Percentiles rank a stretch among this genome's conserved stretches.
These are phyloP conservation scores for Backusella morwellensis DNA, from an alignment of 192 early-diverging fungal species.

Conservation along the genomic window DNA sequence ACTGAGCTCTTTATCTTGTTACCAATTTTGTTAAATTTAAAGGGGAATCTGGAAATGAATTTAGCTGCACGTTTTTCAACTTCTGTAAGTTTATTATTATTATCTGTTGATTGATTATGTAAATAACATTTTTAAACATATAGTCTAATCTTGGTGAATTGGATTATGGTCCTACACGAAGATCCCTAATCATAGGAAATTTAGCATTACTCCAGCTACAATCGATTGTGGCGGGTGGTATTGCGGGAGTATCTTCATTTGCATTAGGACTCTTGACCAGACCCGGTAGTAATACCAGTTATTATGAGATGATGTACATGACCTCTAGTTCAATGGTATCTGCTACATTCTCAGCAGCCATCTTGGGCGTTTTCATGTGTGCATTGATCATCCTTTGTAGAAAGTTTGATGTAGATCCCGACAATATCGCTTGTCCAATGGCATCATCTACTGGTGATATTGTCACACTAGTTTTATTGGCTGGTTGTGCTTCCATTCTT, in stretches of 20 bases:
- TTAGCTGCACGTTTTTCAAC: conserved; percentile 81
- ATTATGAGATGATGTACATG: conserved; percentile 46
- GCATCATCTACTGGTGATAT: conserved; percentile 71
- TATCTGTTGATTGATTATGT: neutral
- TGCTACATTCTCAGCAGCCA: conserved; percentile 60
- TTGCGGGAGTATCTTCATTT: conserved; percentile 68
- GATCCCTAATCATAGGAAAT: conserved; percentile 66
- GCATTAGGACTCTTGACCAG: conserved; percentile 46
- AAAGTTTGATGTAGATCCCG: conserved; percentile 61
- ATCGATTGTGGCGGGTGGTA: conserved; percentile 58
- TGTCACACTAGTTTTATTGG: conserved; percentile 60
- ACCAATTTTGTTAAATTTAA: conserved; percentile 79
- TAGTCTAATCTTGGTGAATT: conserved; percentile 66
- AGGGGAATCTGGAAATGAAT: conserved; percentile 91
- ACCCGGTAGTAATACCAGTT: conserved; percentile 20
- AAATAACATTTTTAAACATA: neutral
- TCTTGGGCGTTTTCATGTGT: conserved; percentile 71
- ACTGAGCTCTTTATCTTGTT: conserved; percentile 80
- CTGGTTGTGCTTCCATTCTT: conserved; percentile 45
- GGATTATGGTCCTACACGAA: conserved; percentile 44
- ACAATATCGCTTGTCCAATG: conserved; percentile 75
- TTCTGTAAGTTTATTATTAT: conserved; percentile 44
- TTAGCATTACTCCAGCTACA: conserved; percentile 74
- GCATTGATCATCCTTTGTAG: conserved; percentile 61
- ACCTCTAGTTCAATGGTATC: conserved; percentile 63